phyloP scores from a whole-genome alignment of 768 basidiomycete species.

The Phylloporus arenicola region DNA sequence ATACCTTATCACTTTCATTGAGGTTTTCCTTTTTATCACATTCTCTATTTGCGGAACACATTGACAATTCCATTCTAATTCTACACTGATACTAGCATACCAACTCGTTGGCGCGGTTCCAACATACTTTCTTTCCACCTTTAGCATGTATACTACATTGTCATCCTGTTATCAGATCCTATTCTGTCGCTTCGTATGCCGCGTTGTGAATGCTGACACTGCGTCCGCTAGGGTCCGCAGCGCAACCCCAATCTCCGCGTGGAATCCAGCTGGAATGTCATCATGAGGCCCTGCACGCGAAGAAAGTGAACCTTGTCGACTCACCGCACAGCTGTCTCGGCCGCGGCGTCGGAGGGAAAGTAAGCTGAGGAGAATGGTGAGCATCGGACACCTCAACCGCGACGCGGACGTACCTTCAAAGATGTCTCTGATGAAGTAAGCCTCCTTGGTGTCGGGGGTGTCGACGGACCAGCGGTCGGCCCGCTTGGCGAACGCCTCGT shows the following conservation, averaged over 20 bases:
- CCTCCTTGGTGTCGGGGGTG: constrained; percentile 95
- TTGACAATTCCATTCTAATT: constrained; percentile 28
- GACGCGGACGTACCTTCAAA: constrained; percentile 60
- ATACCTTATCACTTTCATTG: constrained; percentile 34
- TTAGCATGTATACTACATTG: constrained; percentile 21
- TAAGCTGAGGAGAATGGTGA: constrained; percentile 41
- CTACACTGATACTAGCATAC: constrained; percentile 21
- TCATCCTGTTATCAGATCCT: constrained; percentile 11
- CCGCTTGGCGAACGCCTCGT: constrained; percentile 72
- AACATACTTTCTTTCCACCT: constrained; percentile 7
- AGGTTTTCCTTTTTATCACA: constrained; percentile 28
- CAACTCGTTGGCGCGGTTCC: constrained; percentile 21
- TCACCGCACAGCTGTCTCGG: constrained; percentile 85
- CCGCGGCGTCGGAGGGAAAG: constrained; percentile 84
- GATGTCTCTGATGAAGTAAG: constrained; percentile 85
- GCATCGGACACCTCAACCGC: not conserved
- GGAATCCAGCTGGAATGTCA: constrained; percentile 72
- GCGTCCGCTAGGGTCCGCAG: constrained; percentile 89
- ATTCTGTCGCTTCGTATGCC: constrained; percentile 52
- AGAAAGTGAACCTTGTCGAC: constrained; percentile 22
- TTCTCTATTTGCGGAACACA: constrained; percentile 34
- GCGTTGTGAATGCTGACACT: constrained; percentile 95
- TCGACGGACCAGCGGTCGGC: constrained; percentile 70
- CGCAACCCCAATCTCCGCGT: constrained; percentile 94
- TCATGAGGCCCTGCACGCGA: constrained; percentile 11